These are phyloP conservation scores for Saccharomyces hybrid DNA, from an alignment of 1,139 yeast species.

Conservation along the genomic window DNA sequence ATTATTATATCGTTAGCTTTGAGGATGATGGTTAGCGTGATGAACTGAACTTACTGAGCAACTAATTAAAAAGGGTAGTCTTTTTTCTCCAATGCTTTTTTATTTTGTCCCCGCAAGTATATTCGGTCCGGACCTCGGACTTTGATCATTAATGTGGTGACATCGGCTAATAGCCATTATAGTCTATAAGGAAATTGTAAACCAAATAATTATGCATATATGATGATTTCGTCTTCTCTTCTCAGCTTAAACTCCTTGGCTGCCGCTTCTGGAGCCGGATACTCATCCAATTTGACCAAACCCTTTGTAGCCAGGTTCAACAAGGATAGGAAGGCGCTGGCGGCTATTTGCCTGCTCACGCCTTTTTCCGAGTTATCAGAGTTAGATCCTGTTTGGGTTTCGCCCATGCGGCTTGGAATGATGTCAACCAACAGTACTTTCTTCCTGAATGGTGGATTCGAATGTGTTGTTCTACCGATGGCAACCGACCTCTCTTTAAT, in stretches of 20 bases:
- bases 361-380: conserved; percentile 1
- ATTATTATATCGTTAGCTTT: neutral
- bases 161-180: neutral
- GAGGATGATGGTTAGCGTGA: neutral
- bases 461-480: conserved; percentile 16
- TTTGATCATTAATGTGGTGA: neutral
- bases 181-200: neutral
- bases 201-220: neutral
- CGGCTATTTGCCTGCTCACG: conserved; percentile 24
- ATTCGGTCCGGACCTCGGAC: neutral
- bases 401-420: conserved; percentile 20
- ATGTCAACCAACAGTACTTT: conserved; percentile 23
- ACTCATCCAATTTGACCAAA: conserved; percentile 8
- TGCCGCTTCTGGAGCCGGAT: neutral
- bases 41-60: neutral
- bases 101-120: neutral
- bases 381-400: neutral
- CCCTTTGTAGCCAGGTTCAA: conserved; percentile 25
- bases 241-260: neutral
- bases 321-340: conserved; percentile 28
- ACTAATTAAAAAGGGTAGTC: neutral
- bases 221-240: neutral
- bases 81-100: neutral
- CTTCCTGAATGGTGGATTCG: conserved; percentile 15
- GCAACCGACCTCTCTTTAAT: conserved; percentile 18